Evolutionary conservation across 305 asterid species (phyloP).

Genomic region (Fraxinus xanthoxyloides): DNA sequence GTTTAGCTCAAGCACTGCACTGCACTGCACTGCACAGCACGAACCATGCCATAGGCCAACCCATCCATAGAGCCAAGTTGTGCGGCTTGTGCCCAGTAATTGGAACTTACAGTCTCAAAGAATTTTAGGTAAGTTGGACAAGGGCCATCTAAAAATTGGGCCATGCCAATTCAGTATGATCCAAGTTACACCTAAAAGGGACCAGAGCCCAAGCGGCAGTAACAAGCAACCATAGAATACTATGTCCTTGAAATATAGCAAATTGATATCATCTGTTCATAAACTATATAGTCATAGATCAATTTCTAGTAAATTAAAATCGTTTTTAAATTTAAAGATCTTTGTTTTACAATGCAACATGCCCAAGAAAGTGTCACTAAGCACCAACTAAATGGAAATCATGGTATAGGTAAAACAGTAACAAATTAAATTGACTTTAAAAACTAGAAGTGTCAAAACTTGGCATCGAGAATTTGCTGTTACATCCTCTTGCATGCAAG

Average conservation of each 20-base stretch:
- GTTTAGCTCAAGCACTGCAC: background rate
- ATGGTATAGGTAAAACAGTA: background rate
- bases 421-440: background rate
- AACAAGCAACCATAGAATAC: background rate
- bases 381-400: background rate
- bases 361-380: background rate
- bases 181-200: background rate
- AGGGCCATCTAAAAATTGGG: background rate
- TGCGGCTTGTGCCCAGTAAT: background rate
- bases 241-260: background rate
- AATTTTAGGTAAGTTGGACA: background rate
- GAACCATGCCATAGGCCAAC: background rate
- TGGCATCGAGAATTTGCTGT: constrained; percentile 2
- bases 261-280: background rate
- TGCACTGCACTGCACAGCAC: background rate
- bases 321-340: background rate
- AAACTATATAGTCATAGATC: background rate
- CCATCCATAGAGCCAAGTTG: background rate
- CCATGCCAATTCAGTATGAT: background rate
- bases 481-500: background rate
- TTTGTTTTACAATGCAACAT: background rate
- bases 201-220: background rate
- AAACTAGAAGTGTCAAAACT: constrained; percentile 10
- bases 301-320: background rate
- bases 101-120: background rate